Conservation (phyloP, 352 stramenopile genomes). For the Achlya hypogyna region DNA sequence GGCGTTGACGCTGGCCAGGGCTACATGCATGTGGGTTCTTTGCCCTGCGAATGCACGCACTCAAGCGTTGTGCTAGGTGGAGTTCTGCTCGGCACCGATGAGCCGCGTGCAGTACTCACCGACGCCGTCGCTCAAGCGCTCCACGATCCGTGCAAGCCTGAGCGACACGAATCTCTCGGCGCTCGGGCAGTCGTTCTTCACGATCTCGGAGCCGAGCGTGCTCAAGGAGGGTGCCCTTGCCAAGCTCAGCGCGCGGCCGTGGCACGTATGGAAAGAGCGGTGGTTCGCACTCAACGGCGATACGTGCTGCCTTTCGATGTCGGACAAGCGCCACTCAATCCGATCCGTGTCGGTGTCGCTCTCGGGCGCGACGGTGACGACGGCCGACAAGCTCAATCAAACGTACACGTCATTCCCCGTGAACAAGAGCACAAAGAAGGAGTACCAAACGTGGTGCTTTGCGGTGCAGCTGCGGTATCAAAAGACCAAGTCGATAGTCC, state of each 20-base stretch:
- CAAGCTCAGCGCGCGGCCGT: slow-evolving; percentile 1
- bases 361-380: slow-evolving; percentile 52
- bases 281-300: slow-evolving; percentile 1
- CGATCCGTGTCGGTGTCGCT: slow-evolving; percentile 37
- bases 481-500: slow-evolving; percentile 73
- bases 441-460: slow-evolving; percentile 79
- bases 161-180: slow-evolving; percentile 4
- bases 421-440: slow-evolving; percentile 73
- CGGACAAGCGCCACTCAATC: slow-evolving; percentile 4
- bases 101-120: not conserved
- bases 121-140: not conserved
- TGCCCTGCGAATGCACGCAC: not conserved
- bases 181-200: slow-evolving; percentile 8
- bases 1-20: slow-evolving; percentile 5
- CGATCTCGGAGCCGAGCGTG: not conserved
- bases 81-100: slow-evolving; percentile 1
- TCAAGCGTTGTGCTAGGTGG: not conserved
- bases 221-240: slow-evolving; percentile 8
- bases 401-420: slow-evolving; percentile 78
- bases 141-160: not conserved
- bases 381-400: slow-evolving; percentile 79
- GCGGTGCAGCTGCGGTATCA: not conserved
- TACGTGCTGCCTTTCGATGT: slow-evolving; percentile 15
- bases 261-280: slow-evolving; percentile 7
- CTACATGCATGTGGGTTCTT: not conserved